phyloP scores from a whole-genome alignment of 495 filamentous ascomycete genomes.

The Penicillium dipodomyicola region DNA sequence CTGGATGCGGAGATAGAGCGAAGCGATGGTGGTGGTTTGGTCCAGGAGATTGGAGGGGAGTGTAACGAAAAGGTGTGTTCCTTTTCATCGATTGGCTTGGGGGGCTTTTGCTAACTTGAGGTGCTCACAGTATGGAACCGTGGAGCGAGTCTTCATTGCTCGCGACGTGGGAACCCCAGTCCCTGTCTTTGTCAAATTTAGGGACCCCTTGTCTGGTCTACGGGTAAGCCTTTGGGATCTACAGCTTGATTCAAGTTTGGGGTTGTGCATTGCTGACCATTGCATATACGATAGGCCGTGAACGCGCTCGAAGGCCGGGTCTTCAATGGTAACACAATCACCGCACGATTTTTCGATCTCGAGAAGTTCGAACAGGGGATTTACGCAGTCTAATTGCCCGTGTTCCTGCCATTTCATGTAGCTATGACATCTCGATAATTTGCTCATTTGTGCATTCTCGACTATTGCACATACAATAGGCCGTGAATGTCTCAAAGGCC shows the following conservation, averaged over 20 bases:
- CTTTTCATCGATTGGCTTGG: neutral
- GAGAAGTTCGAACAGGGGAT: conserved; percentile 76
- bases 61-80: conserved; percentile 70
- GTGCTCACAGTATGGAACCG: conserved; percentile 66
- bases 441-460: neutral
- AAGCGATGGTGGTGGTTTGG: conserved; percentile 62
- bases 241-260: neutral
- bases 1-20: conserved; percentile 62
- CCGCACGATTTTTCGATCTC: conserved; percentile 71
- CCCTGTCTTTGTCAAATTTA: conserved; percentile 90
- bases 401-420: neutral
- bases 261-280: conserved; percentile 7
- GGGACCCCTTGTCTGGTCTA: conserved; percentile 71
- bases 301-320: conserved; percentile 79
- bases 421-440: conserved; percentile 2
- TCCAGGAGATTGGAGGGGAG: conserved; percentile 93
- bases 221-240: conserved; percentile 54
- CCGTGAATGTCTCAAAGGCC: neutral
- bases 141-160: conserved; percentile 79
- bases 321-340: conserved; percentile 82
- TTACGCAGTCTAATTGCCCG: conserved; percentile 47
- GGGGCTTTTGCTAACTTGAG: conserved; percentile 11
- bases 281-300: conserved; percentile 59
- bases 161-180: conserved; percentile 48
- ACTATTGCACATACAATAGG: neutral